Evolutionary conservation across 768 basidiomycete species (phyloP).

Genomic region (Suillus occidentalis): DNA sequence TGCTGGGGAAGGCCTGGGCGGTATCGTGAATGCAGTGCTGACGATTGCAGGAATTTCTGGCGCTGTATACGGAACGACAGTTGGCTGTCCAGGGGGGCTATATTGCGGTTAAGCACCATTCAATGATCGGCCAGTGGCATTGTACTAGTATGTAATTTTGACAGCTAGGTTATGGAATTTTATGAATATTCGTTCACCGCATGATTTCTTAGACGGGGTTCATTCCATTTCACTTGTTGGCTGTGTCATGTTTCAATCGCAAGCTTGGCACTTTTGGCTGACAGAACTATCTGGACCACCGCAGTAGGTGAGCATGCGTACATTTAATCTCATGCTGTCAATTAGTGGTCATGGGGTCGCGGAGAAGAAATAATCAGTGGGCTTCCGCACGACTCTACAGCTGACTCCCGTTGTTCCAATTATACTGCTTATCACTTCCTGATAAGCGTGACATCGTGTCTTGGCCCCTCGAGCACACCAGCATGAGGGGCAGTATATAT

Average conservation of each 20-base stretch:
- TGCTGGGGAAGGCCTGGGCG: constrained; percentile 41
- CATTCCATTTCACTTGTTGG: not conserved
- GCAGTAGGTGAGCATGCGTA: not conserved
- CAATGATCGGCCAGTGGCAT: not conserved
- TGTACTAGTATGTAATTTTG: not conserved
- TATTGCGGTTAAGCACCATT: constrained; percentile 25
- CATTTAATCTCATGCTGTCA: not conserved
- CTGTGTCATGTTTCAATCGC: not conserved
- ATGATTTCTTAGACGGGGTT: not conserved
- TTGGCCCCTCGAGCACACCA: not conserved
- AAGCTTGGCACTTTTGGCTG: not conserved
- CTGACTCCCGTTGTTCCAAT: not conserved
- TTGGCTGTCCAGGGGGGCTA: constrained; percentile 29
- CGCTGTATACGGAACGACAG: constrained; percentile 24
- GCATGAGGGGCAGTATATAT: not conserved
- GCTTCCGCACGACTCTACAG: not conserved
- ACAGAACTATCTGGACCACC: not conserved
- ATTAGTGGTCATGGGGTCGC: not conserved
- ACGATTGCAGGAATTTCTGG: constrained; percentile 31
- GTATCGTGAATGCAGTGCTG: constrained; percentile 33
- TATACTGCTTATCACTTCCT: not conserved
- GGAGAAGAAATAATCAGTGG: not conserved
- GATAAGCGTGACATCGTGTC: not conserved
- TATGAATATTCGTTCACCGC: not conserved
- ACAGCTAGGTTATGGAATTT: not conserved